phyloP scores from a whole-genome alignment of 2,329 filamentous ascomycete species.

The Xylariaceae sp. region DNA sequence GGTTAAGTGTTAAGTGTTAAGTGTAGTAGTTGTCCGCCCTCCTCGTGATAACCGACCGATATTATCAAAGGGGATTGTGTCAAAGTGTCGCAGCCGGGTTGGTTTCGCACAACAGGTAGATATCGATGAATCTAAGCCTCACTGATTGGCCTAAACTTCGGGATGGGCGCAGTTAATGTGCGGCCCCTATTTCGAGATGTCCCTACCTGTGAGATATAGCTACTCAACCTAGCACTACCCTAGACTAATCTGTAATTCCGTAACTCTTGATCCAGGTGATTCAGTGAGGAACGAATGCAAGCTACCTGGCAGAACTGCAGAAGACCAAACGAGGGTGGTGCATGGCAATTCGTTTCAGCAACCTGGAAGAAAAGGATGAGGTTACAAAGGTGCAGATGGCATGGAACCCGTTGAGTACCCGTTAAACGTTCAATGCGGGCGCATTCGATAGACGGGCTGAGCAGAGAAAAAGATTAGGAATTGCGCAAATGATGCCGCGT shows the following conservation, averaged over 20 bases:
- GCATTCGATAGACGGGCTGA: not conserved
- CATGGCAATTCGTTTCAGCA: constrained; percentile 3
- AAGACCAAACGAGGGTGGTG: not conserved
- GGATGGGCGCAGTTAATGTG: no score
- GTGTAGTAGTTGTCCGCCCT: not conserved
- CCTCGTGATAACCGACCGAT: constrained; percentile 18
- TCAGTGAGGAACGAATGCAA: no score
- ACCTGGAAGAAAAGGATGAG: constrained; percentile 1
- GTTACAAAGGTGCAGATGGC: not conserved
- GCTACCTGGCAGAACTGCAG: not conserved
- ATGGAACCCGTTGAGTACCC: not conserved
- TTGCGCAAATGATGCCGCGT: constrained; percentile 25
- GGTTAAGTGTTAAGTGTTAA: constrained; percentile 11
- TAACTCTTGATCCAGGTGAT: no score
- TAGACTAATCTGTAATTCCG: no score
- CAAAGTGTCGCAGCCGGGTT: constrained; percentile 20
- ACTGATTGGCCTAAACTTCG: constrained; percentile 7
- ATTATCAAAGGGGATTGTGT: constrained; percentile 17
- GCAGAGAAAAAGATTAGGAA: constrained; percentile 19
- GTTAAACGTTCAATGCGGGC: not conserved
- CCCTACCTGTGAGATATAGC: no score
- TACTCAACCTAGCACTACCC: no score
- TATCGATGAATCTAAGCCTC: constrained; percentile 16
- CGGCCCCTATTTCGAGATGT: no score
- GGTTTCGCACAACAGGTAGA: constrained; percentile 8